phyloP scores from a whole-genome alignment of 2,329 filamentous ascomycete species.

The Tolypocladium amazonense region DNA sequence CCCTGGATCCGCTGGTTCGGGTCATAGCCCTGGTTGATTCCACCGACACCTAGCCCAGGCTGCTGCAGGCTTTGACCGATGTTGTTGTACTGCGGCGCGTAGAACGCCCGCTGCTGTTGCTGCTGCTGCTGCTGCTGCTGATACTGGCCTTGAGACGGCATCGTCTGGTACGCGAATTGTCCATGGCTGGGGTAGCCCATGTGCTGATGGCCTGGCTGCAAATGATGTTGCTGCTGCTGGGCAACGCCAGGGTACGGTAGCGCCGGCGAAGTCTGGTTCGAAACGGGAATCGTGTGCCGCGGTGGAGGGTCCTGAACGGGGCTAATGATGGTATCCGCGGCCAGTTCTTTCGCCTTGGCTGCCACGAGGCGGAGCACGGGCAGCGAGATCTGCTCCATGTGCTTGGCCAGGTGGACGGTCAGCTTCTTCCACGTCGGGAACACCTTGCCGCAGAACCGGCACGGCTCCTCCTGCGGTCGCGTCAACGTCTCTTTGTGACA shows the following conservation, averaged over 20 bases:
- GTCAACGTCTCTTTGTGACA: conserved; percentile 62
- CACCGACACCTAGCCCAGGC: conserved; percentile 13
- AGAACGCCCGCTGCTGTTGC: conserved; percentile 7
- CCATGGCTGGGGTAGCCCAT: conserved; percentile 8
- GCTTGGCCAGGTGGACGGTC: conserved; percentile 84
- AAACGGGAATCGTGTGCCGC: conserved; percentile 19
- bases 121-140: conserved; percentile 9
- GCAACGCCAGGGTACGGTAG: conserved; percentile 9
- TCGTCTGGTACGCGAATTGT: conserved; percentile 15
- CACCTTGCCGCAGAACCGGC: conserved; percentile 74
- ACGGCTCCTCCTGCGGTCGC: conserved; percentile 65
- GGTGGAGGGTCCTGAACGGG: conserved; percentile 49
- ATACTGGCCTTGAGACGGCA: conserved; percentile 13
- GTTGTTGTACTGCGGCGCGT: conserved; percentile 14
- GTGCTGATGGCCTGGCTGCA: conserved; percentile 1
- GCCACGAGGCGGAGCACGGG: conserved; percentile 59
- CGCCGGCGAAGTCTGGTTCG: conserved; percentile 10
- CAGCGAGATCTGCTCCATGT: conserved; percentile 87
- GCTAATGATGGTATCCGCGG: conserved; percentile 55
- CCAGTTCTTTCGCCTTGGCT: conserved; percentile 32
- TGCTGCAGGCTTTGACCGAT: conserved; percentile 16
- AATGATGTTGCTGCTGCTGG: conserved; percentile 10
- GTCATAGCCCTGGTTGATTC: conserved; percentile 14
- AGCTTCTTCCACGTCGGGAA: conserved; percentile 87
- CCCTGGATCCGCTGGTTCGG: conserved; percentile 12